phyloP scores from a whole-genome alignment of 768 basidiomycete species.

The Boletellus emodensis region DNA sequence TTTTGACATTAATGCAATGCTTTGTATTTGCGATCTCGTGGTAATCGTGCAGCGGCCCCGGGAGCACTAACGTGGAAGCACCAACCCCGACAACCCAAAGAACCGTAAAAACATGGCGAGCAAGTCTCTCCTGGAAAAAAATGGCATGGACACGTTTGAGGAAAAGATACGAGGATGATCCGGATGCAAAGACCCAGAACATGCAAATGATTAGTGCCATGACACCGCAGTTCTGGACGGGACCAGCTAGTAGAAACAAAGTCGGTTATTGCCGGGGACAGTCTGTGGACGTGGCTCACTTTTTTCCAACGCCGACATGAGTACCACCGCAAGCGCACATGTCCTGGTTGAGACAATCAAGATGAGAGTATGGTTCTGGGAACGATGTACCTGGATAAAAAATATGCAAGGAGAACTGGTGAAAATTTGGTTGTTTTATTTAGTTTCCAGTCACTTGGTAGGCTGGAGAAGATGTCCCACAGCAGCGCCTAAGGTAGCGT shows the following conservation, averaged over 20 bases:
- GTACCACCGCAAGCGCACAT: conserved; percentile 15
- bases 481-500: conserved; percentile 14
- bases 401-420: conserved; percentile 20
- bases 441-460: conserved; percentile 19
- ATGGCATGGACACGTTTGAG: conserved; percentile 38
- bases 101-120: conserved; percentile 23
- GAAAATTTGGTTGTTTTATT: conserved; percentile 13
- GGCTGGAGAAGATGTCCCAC: conserved; percentile 26
- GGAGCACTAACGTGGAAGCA: conserved; percentile 25
- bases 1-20: conserved; percentile 27
- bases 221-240: conserved; percentile 18
- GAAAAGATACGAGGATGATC: conserved; percentile 34
- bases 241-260: conserved; percentile 15
- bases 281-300: conserved; percentile 9
- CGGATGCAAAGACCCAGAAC: conserved; percentile 20
- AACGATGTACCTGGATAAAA: conserved; percentile 18
- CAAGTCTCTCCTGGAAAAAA: conserved; percentile 19
- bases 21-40: conserved; percentile 31
- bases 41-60: conserved; percentile 21
- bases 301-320: conserved; percentile 16
- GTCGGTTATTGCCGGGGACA: not conserved
- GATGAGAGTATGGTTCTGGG: not conserved
- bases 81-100: conserved; percentile 33
- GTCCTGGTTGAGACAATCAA: conserved; percentile 12
- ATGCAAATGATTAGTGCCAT: conserved; percentile 13